Percentiles rank a stretch among this genome's conserved stretches.
phyloP scores from a whole-genome alignment of 768 basidiomycete species.

The Clathrus columnatus region DNA sequence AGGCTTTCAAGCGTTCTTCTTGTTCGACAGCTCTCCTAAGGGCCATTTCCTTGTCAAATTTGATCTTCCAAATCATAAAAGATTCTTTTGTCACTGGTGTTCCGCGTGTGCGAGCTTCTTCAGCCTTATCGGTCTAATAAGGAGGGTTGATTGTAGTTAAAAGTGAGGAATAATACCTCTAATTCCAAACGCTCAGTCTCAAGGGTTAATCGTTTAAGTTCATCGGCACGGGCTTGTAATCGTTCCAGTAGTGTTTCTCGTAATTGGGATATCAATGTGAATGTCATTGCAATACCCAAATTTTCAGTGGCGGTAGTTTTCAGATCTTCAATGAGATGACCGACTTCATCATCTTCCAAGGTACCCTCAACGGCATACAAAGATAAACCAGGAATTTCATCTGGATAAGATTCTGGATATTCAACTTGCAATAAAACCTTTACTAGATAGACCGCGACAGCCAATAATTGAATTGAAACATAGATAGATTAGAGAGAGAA shows the following conservation, averaged over 20 bases:
- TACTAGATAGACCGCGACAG: too few relatives aligned
- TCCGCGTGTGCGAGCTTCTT: slow-evolving; percentile 80
- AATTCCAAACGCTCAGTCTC: slow-evolving; percentile 68
- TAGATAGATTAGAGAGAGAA: slow-evolving; percentile 11
- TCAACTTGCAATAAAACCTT: slow-evolving; percentile 60
- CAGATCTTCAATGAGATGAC: slow-evolving; percentile 47
- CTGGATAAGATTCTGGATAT: slow-evolving; percentile 81
- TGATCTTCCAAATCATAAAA: slow-evolving; percentile 73
- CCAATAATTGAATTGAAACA: too few relatives aligned
- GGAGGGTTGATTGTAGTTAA: not conserved
- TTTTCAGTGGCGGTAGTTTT: slow-evolving; percentile 68
- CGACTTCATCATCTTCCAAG: slow-evolving; percentile 48
- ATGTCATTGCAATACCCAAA: slow-evolving; percentile 96
- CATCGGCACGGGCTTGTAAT: slow-evolving; percentile 50
- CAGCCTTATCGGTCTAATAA: slow-evolving; percentile 44
- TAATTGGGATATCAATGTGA: slow-evolving; percentile 81
- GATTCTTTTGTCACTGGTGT: slow-evolving; percentile 82
- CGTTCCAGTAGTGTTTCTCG: slow-evolving; percentile 65
- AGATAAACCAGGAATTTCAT: slow-evolving; percentile 64
- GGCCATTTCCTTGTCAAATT: slow-evolving; percentile 64
- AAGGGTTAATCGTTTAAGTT: slow-evolving; percentile 46
- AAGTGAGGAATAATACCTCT: slow-evolving; percentile 43
- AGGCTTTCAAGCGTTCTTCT: slow-evolving; percentile 61
- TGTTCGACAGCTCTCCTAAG: slow-evolving; percentile 58
- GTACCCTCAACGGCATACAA: slow-evolving; percentile 59